A percentile compares a stretch with the other conserved stretches of the same genome.
These are phyloP conservation scores for Pseudopithomyces chartarum DNA, from an alignment of 2,329 filamentous ascomycete species.

Conservation along the genomic window DNA sequence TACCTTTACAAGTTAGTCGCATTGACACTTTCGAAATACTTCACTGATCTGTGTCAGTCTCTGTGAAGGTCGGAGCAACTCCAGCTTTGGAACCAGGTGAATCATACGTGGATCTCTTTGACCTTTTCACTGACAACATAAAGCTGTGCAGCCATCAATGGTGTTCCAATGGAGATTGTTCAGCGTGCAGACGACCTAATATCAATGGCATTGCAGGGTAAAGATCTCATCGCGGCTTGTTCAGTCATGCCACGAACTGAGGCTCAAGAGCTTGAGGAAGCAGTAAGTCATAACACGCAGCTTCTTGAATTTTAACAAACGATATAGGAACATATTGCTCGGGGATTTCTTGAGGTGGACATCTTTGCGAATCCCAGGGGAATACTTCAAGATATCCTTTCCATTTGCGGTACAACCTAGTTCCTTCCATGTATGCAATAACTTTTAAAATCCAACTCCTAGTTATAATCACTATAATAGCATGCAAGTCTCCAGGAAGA, in stretches of 20 bases:
- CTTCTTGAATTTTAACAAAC: no score
- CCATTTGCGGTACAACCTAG: slow-evolving; percentile 15
- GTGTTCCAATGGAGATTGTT: slow-evolving; percentile 74
- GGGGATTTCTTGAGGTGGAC: slow-evolving; percentile 49
- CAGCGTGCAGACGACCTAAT: slow-evolving; percentile 77
- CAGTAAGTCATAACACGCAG: slow-evolving; percentile 62
- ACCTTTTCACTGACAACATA: slow-evolving; percentile 3
- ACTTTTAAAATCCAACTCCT: neutral
- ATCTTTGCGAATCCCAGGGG: slow-evolving; percentile 38
- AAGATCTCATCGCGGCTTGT: slow-evolving; percentile 77
- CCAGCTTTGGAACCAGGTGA: slow-evolving; percentile 79
- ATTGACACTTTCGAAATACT: neutral
- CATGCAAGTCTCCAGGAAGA: no score
- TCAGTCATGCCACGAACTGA: slow-evolving; percentile 69
- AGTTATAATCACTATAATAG: no score
- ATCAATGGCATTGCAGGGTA: slow-evolving; percentile 69
- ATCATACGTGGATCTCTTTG: neutral
- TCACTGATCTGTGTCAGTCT: slow-evolving; percentile 46
- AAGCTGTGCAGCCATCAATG: slow-evolving; percentile 83
- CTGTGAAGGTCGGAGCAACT: slow-evolving; percentile 68
- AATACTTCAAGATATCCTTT: slow-evolving; percentile 47
- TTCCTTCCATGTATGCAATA: slow-evolving; percentile 16
- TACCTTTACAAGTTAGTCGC: slow-evolving; percentile 70
- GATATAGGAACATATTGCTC: slow-evolving; percentile 47
- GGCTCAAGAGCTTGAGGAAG: slow-evolving; percentile 67